Conservation (phyloP, 177 flowering plant genomes). For the Vitis hybrid region DNA sequence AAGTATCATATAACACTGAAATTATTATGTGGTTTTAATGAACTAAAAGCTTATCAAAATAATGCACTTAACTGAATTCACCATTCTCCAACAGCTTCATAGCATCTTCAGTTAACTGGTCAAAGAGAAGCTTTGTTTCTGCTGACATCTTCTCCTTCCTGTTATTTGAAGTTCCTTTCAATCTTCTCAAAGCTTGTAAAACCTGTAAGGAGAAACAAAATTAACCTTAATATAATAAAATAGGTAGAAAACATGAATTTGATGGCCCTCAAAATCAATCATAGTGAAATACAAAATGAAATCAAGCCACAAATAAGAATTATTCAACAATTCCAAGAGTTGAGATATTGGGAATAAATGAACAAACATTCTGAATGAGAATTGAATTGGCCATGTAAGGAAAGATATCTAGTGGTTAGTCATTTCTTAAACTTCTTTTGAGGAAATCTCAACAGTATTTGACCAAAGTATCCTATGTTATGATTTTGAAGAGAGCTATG, state of each 20-base stretch:
- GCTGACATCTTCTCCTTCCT: constrained; percentile 83
- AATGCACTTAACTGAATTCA: constrained; percentile 70
- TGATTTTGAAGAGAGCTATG: too few relatives aligned
- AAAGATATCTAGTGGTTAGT: too few relatives aligned
- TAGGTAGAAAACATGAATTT: not conserved
- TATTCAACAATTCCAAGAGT: not conserved
- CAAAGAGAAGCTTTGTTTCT: constrained; percentile 74
- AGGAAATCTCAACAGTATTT: too few relatives aligned
- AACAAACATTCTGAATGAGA: too few relatives aligned
- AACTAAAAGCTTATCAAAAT: not conserved
- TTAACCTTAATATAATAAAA: not conserved
- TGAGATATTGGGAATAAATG: not conserved
- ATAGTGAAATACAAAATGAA: not conserved
- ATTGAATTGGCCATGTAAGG: too few relatives aligned
- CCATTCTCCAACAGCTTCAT: constrained; percentile 91
- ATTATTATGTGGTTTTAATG: not conserved
- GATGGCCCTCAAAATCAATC: not conserved
- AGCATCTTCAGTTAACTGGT: constrained; percentile 95
- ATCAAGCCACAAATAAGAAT: not conserved
- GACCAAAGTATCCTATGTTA: too few relatives aligned
- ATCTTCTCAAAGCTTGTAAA: constrained; percentile 77
- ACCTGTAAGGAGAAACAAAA: constrained; percentile 43
- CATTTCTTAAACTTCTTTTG: too few relatives aligned
- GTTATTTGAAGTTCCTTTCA: constrained; percentile 71
- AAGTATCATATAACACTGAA: not conserved